Evolutionary conservation across 345 rosid species (phyloP), one percentile per base, ranked within the genome.

Genomic region (Euclidium syriacum): DNA sequence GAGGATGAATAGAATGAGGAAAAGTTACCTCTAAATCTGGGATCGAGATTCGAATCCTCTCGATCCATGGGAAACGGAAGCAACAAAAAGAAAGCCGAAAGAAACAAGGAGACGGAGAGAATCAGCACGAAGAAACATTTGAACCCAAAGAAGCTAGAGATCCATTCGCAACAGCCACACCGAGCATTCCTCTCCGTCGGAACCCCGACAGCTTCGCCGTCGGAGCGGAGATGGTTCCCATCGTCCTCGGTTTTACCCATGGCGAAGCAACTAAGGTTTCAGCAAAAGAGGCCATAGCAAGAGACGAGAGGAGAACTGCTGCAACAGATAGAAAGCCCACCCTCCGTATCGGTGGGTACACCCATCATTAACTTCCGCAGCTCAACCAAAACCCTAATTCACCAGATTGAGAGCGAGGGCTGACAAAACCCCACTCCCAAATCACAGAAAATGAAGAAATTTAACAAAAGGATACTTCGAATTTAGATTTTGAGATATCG

Each of bases 241-340:
- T 81, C 86, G 27, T 81, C 91, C 62, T 86, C 95, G 46, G 64
- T 63, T 80, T 90, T 90, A 49, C 97, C 95, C 97, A 90, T 90
- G 26, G 75, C 46, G 65, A 69, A 64, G 70, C 65, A 65, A 46
- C 56, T 62, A 58, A 62, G 36, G 36, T 57, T 43, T 60, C 42
- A 39, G 68, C 60, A 70, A 7, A 23, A 48, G 36, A 62, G 25
- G 35, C 35, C 75, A 65, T 60, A 25, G 35, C 55, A 43, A 39
- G 43, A 39, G 43, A 43, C 14, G 27, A 14, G 24, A 30, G 3
- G 1, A 27, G 2, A 14, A 15, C 17, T 11, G 3, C 19, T 0
- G 23, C 36, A 40, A 15, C 25, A 26, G 23, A 34, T 64, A 68
- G 15, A 52, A 52, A 35, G 7, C 52, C 33, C 43, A 63, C 65